Evolutionary conservation across 345 rosid species (phyloP).

Genomic region (Excoecaria agallocha): DNA sequence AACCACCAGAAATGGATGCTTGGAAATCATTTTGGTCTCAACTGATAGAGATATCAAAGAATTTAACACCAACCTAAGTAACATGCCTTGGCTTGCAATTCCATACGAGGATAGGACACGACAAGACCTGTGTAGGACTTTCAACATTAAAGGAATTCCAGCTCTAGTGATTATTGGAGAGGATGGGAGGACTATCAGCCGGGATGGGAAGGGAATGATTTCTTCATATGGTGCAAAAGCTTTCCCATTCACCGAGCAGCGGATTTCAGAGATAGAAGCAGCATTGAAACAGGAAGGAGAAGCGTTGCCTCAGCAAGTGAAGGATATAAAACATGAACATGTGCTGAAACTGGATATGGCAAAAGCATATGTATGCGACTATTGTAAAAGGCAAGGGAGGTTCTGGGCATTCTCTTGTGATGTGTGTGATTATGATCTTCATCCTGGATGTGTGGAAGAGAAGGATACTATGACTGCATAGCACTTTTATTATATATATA

Average conservation of each 20-base stretch:
- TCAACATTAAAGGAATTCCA: slow-evolving; percentile 65
- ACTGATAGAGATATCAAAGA: slow-evolving; percentile 65
- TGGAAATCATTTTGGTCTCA: slow-evolving; percentile 60
- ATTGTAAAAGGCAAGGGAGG: slow-evolving; percentile 56
- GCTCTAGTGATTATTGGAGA: slow-evolving; percentile 62
- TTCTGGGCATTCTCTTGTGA: slow-evolving; percentile 80
- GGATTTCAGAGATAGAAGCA: slow-evolving; percentile 53
- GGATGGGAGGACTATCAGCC: slow-evolving; percentile 55
- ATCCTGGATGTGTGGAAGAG: slow-evolving; percentile 56
- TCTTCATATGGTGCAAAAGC: slow-evolving; percentile 62
- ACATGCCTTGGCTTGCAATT: slow-evolving; percentile 76
- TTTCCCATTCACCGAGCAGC: slow-evolving; percentile 60
- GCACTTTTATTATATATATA: background rate
- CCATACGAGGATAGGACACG: slow-evolving; percentile 66
- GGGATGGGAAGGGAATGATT: slow-evolving; percentile 53
- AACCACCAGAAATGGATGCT: slow-evolving; percentile 27
- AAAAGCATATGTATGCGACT: slow-evolving; percentile 66
- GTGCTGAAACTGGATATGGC: slow-evolving; percentile 72
- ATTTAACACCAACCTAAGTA: slow-evolving; percentile 44
- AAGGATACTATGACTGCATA: background rate
- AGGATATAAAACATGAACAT: slow-evolving; percentile 61
- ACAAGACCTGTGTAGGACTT: slow-evolving; percentile 66
- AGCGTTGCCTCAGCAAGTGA: slow-evolving; percentile 50
- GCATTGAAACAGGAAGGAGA: slow-evolving; percentile 61
- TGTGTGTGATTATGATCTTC: slow-evolving; percentile 75